Evolutionary conservation across 192 early-diverging fungal genomes (phyloP), one percentile per base, ranked within the genome.

Genomic region (Allomyces macrogynus): DNA sequence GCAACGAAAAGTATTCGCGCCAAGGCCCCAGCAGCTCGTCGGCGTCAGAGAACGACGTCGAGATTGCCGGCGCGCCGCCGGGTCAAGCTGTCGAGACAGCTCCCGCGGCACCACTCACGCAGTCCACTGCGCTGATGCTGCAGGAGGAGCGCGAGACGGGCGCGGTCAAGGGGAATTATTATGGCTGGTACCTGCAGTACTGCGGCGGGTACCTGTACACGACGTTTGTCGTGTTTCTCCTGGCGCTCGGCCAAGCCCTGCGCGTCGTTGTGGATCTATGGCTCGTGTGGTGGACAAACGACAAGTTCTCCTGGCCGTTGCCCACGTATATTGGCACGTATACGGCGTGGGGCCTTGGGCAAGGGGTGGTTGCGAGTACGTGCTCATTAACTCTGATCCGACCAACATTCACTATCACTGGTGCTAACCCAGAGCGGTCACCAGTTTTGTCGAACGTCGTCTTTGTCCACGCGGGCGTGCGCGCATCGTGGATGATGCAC

Each of bases 401-500:
- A n/a, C n/a, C n/a, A n/a, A n/a, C n/a, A n/a, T n/a, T n/a, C n/a
- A n/a, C n/a, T n/a, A n/a, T n/a, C n/a, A n/a, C n/a, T n/a, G n/a
- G n/a, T n/a, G n/a, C n/a, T n/a, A n/a, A n/a, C n/a, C n/a, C n/a
- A n/a, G n/a, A n/a, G n/a, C 7, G 5, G 32, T 40, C 7, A 40
- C 32, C 7, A 40, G 79, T 82, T 26, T 64, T 71, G 62, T 76
- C 76, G 64, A 82, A 78, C 5, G 62, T 88, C 57, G 78, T 72
- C 63, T 87, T 89, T 64, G 83, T 82, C 14, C 71, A 73, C 54
- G 69, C 75, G 26, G 84, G 82, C 65, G 77, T 78, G 3, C 63
- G 69, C 10, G 86, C 89, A 26, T 81, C 85, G 9, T 72, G 77
- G 43, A 72, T 66, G 3, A 71, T 92, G 9, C 92, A 94, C 75